These are phyloP conservation scores for Albatrellus sp. DNA, from an alignment of 1,284 basidiomycete genomes.

Conservation along the genomic window DNA sequence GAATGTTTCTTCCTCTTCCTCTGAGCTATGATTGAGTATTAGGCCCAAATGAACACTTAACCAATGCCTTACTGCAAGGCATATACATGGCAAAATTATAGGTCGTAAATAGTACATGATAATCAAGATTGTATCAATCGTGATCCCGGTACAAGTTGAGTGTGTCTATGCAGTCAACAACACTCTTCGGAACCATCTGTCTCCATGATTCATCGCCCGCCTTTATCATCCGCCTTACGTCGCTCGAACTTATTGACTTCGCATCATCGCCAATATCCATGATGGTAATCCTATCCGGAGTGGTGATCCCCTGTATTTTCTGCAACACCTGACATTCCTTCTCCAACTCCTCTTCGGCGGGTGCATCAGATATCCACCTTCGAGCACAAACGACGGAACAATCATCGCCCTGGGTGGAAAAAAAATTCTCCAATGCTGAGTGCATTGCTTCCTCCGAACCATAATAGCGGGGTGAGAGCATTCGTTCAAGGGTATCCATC, in stretches of 20 bases:
- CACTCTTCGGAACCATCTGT: slow-evolving; percentile 26
- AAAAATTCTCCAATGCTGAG: slow-evolving; percentile 44
- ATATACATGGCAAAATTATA: no score
- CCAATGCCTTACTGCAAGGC: no score
- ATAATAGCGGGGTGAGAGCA: slow-evolving; percentile 79
- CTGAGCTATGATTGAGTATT: no score
- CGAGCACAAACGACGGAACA: slow-evolving; percentile 65
- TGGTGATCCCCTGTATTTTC: slow-evolving; percentile 36
- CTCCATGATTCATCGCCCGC: slow-evolving; percentile 23
- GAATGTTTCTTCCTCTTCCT: not conserved
- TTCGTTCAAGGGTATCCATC: slow-evolving; percentile 79
- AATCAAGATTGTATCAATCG: no score
- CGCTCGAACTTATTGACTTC: slow-evolving; percentile 60
- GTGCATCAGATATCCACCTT: slow-evolving; percentile 22
- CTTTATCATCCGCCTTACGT: slow-evolving; percentile 43
- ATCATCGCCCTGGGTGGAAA: slow-evolving; percentile 45
- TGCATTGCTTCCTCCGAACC: slow-evolving; percentile 37
- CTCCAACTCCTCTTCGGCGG: slow-evolving; percentile 13
- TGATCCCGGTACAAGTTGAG: no score
- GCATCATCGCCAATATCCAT: slow-evolving; percentile 48
- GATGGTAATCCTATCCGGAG: slow-evolving; percentile 37
- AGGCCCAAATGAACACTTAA: no score
- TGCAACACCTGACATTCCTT: slow-evolving; percentile 22
- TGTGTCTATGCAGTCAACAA: slow-evolving; percentile 35
- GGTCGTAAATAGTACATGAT: no score